phyloP scores from a whole-genome alignment of 805 yeast species.

The Henningerozyma blattae region DNA sequence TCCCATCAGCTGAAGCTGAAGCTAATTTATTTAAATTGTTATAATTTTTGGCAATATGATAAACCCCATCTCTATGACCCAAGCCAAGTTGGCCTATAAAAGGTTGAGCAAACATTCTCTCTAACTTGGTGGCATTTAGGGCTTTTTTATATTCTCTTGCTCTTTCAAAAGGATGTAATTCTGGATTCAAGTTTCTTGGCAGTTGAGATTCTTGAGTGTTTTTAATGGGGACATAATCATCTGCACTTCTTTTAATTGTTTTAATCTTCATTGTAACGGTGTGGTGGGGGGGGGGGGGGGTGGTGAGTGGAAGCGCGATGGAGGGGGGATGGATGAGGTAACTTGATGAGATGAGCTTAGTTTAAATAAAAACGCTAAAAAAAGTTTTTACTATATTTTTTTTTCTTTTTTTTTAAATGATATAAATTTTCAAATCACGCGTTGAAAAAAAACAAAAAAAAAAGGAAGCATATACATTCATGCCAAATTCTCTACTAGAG shows the following conservation, averaged over 20 bases:
- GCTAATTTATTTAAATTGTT: constrained; percentile 63
- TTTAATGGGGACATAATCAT: constrained; percentile 82
- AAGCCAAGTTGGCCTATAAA: constrained; percentile 88
- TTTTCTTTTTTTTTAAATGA: too few relatives aligned
- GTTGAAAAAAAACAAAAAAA: too few relatives aligned
- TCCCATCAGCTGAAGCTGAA: constrained; percentile 92
- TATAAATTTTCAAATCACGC: too few relatives aligned
- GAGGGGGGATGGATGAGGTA: too few relatives aligned
- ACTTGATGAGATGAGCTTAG: too few relatives aligned
- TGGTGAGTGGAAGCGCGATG: too few relatives aligned
- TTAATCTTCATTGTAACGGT: constrained; percentile 56
- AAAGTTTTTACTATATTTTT: too few relatives aligned
- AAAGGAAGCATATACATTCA: too few relatives aligned
- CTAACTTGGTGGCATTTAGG: constrained; percentile 86
- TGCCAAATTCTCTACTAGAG: constrained; percentile 28
- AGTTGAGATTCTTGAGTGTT: constrained; percentile 79
- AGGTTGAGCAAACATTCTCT: constrained; percentile 95
- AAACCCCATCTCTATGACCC: constrained; percentile 94
- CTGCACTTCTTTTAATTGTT: constrained; percentile 81
- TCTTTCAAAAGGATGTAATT: constrained; percentile 91
- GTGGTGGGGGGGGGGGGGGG: too few relatives aligned
- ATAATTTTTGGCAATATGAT: constrained; percentile 72
- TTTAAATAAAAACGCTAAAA: too few relatives aligned
- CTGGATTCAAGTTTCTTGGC: constrained; percentile 86
- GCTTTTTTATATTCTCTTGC: constrained; percentile 96